Evolutionary conservation across 1,284 basidiomycete species (phyloP).

Genomic region (Heliocybe sulcata): DNA sequence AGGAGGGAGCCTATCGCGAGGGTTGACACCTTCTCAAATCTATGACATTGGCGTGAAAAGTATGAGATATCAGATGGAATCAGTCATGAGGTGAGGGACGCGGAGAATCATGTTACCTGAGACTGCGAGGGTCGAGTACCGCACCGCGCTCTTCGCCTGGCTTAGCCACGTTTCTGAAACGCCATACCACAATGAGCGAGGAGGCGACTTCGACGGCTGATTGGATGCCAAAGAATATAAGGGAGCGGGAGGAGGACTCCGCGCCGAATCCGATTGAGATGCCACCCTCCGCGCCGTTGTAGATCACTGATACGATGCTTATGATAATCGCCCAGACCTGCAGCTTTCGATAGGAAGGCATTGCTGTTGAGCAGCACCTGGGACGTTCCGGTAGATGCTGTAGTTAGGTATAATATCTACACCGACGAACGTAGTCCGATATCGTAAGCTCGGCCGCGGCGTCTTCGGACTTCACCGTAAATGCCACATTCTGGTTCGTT

Average conservation of each 20-base stretch:
- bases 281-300: slow-evolving; percentile 28
- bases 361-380: not conserved
- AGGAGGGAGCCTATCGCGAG: slow-evolving; percentile 29
- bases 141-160: slow-evolving; percentile 24
- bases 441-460: too few species aligned
- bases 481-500: too few species aligned
- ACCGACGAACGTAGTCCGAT: too few species aligned
- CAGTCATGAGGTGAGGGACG: too few species aligned
- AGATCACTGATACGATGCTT: slow-evolving; percentile 20
- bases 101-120: slow-evolving; percentile 23
- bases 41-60: slow-evolving; percentile 9
- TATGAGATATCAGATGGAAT: not conserved
- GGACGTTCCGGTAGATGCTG: too few species aligned
- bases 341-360: slow-evolving; percentile 18
- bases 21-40: slow-evolving; percentile 31
- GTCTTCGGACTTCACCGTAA: too few species aligned
- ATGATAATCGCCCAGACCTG: slow-evolving; percentile 28
- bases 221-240: slow-evolving; percentile 45
- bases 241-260: slow-evolving; percentile 35
- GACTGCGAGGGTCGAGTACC: slow-evolving; percentile 13
- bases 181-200: slow-evolving; percentile 31
- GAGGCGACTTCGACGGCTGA: slow-evolving; percentile 39
- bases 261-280: slow-evolving; percentile 36
- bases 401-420: too few species aligned
- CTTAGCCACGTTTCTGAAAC: slow-evolving; percentile 25